phyloP scores from a whole-genome alignment of 129 eudicot genomes.

The Lactuca saligna region DNA sequence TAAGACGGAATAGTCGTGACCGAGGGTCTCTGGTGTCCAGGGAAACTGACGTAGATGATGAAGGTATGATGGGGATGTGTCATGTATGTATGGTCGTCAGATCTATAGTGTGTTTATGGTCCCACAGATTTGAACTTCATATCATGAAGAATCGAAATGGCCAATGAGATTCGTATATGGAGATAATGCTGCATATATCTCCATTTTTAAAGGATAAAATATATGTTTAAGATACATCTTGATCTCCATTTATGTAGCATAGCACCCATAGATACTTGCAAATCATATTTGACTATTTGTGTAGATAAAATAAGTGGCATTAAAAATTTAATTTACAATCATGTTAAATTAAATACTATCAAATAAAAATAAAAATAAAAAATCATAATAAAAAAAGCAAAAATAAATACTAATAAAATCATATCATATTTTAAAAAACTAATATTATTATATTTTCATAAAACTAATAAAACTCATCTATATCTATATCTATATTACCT shows the following conservation, averaged over 20 bases:
- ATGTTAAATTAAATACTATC: no score
- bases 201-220: neutral
- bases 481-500: no score
- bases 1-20: neutral
- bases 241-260: neutral
- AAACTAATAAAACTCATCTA: no score
- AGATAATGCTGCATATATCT: slow-evolving; percentile 25
- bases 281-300: neutral
- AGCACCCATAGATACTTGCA: neutral
- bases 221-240: neutral
- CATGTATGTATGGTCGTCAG: slow-evolving; percentile 7
- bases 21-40: slow-evolving; percentile 4
- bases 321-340: no score
- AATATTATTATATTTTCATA: no score
- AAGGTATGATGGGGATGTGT: slow-evolving; percentile 25
- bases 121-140: slow-evolving; percentile 16
- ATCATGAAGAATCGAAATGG: slow-evolving; percentile 29
- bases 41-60: slow-evolving; percentile 4
- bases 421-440: no score
- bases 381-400: no score
- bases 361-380: no score
- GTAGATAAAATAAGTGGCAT: no score
- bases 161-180: slow-evolving; percentile 22
- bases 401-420: no score
- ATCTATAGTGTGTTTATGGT: slow-evolving; percentile 10